Conservation (phyloP, 305 asterid genomes). For the Solanum hybrid region DNA sequence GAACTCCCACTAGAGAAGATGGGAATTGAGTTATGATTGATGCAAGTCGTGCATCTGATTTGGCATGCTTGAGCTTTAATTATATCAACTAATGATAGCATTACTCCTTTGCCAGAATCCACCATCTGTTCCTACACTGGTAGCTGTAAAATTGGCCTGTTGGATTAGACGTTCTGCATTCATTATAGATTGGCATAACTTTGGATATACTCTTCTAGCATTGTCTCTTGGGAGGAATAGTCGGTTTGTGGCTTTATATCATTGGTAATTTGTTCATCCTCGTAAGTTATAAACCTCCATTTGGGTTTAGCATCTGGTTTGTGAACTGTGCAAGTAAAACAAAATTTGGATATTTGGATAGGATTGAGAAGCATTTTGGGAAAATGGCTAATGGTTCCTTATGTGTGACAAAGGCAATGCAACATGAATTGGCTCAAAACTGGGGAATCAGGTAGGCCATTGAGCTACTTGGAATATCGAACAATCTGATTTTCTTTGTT, state of each 20-base stretch:
- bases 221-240: constrained; percentile 80
- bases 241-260: constrained; percentile 61
- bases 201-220: constrained; percentile 89
- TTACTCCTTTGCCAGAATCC: constrained; percentile 64
- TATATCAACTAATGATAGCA: background rate
- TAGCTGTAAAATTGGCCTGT: constrained; percentile 88
- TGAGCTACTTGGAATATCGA: background rate
- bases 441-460: constrained; percentile 78
- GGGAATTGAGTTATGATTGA: background rate
- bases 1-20: background rate
- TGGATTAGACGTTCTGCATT: constrained; percentile 67
- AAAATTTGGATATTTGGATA: constrained; percentile 24
- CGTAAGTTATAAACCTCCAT: background rate
- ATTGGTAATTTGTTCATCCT: constrained; percentile 39
- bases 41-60: background rate
- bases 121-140: constrained; percentile 95
- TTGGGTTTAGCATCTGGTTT: constrained; percentile 9
- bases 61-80: background rate
- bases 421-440: constrained; percentile 82
- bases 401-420: constrained; percentile 96
- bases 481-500: background rate
- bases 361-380: constrained; percentile 89
- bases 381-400: constrained; percentile 83
- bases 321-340: background rate
- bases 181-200: constrained; percentile 92